Percentiles rank a stretch among this genome's conserved stretches.
phyloP scores from a whole-genome alignment of 305 asterid genomes.

The Vinca major region DNA sequence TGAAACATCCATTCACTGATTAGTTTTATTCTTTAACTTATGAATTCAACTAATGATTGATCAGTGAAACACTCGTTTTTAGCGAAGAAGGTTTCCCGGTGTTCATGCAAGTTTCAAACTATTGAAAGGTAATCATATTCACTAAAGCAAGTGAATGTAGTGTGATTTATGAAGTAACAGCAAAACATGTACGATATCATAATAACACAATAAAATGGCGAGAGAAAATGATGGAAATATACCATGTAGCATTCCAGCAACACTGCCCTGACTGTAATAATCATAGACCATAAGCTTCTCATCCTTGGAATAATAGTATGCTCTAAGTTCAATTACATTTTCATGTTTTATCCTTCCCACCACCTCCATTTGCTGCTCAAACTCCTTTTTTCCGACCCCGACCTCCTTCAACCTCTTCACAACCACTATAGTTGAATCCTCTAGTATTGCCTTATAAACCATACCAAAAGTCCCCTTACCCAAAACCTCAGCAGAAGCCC shows the following conservation, averaged over 20 bases:
- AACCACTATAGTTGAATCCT: constrained; percentile 71
- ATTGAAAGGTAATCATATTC: not conserved
- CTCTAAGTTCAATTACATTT: constrained; percentile 77
- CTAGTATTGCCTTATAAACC: constrained; percentile 75
- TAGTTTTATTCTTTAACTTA: not conserved
- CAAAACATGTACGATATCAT: not conserved
- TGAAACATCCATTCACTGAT: not conserved
- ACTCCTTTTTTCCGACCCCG: constrained; percentile 66
- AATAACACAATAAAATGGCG: not conserved
- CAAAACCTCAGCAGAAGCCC: constrained; percentile 92
- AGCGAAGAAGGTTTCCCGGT: not conserved
- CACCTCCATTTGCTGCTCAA: constrained; percentile 74
- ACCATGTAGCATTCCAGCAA: constrained; percentile 77
- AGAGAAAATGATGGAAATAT: constrained; percentile 17
- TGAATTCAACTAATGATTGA: not conserved
- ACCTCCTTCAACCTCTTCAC: constrained; percentile 91
- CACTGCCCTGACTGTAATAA: constrained; percentile 58
- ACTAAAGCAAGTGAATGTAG: not conserved
- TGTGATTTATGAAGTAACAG: not conserved
- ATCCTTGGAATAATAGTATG: constrained; percentile 89
- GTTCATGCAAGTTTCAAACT: not conserved
- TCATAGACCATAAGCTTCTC: constrained; percentile 90
- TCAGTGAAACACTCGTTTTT: not conserved
- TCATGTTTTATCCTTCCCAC: constrained; percentile 76
- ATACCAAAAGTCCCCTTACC: constrained; percentile 87